Percentiles rank a stretch among this genome's conserved stretches.
Evolutionary conservation across 306 rosid genomes (phyloP).

Genomic region (Trifolium dubium): DNA sequence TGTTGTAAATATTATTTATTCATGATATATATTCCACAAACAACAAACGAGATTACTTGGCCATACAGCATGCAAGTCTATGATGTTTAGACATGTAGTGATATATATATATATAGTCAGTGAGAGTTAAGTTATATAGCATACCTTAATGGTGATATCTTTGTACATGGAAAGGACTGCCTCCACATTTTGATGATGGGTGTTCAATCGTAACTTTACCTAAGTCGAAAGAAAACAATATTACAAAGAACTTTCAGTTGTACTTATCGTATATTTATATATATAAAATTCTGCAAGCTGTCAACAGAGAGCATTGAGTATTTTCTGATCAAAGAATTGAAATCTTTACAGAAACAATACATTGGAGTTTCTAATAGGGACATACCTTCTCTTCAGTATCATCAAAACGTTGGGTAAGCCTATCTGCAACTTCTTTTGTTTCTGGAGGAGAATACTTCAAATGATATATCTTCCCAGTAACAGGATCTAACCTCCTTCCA

Average conservation of each 20-base stretch:
- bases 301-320: slow-evolving; percentile 23
- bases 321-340: not conserved
- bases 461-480: slow-evolving; percentile 91
- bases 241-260: slow-evolving; percentile 21
- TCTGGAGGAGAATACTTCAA: slow-evolving; percentile 91
- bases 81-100: not conserved
- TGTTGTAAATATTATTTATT: not conserved
- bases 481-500: slow-evolving; percentile 94
- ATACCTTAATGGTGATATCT: slow-evolving; percentile 70
- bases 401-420: slow-evolving; percentile 95
- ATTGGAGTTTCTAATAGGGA: not conserved
- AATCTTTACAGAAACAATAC: not conserved
- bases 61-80: not conserved
- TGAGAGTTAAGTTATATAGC: slow-evolving; percentile 34
- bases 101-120: too few relatives aligned
- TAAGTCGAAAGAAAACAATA: slow-evolving; percentile 43
- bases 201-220: slow-evolving; percentile 84
- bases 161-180: slow-evolving; percentile 79
- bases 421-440: slow-evolving; percentile 73
- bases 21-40: slow-evolving; percentile 10
- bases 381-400: slow-evolving; percentile 89
- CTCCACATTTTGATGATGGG: slow-evolving; percentile 92
- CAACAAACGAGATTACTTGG: not conserved
- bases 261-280: not conserved
- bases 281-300: not conserved